A percentile compares a stretch with the other conserved stretches of the same genome.
phyloP scores from a whole-genome alignment of 345 rosid genomes.

The Citrus unshiu region DNA sequence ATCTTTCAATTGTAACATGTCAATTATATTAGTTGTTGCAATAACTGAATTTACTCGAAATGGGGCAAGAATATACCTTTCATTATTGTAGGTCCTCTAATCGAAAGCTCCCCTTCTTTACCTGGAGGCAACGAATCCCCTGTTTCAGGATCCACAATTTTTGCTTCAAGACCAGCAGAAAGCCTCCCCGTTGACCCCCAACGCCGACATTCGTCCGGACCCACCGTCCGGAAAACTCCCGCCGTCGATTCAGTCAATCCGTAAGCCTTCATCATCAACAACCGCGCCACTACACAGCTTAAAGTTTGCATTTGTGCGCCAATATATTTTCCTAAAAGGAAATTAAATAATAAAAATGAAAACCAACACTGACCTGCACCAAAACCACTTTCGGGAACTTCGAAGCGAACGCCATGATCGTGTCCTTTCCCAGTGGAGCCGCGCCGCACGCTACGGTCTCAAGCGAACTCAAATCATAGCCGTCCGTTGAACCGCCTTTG shows the following conservation, averaged over 20 bases:
- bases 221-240: not conserved
- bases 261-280: conserved; percentile 20
- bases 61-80: conserved; percentile 14
- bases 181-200: conserved; percentile 22
- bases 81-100: conserved; percentile 27
- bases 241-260: conserved; percentile 30
- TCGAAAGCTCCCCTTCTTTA: conserved; percentile 34
- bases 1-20: too few relatives aligned
- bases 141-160: conserved; percentile 24
- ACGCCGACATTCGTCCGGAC: conserved; percentile 15
- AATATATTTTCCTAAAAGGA: not conserved
- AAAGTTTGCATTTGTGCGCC: not conserved
- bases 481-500: conserved; percentile 2
- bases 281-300: not conserved
- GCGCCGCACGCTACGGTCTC: conserved; percentile 15
- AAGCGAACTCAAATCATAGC: conserved; percentile 24
- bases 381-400: conserved; percentile 19
- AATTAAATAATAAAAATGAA: not conserved
- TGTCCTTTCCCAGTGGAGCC: conserved; percentile 32
- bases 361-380: conserved; percentile 15
- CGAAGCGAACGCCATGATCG: conserved; percentile 10
- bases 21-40: too few relatives aligned
- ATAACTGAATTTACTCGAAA: not conserved
- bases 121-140: conserved; percentile 12
- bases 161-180: conserved; percentile 15